Conservation (phyloP, 257 asterid species). For the Penstemon newberryi region DNA sequence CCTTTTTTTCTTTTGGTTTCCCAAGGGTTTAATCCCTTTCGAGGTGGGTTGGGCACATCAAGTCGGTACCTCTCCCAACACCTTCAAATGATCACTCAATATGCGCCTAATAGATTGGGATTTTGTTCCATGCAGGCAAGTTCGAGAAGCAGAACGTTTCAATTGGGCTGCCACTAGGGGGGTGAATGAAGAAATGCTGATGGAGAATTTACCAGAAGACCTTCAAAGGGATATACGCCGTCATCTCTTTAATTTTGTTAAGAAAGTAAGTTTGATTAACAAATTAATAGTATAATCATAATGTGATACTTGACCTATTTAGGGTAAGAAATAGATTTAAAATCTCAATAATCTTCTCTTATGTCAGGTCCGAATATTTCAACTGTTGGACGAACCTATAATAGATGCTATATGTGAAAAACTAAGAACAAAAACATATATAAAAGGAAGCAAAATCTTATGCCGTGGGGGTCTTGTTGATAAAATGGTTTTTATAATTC, state of each 20-base stretch:
- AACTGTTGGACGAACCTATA: constrained; percentile 69
- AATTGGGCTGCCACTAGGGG: constrained; percentile 93
- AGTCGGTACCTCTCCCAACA: too few relatives aligned
- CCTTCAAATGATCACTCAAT: too few relatives aligned
- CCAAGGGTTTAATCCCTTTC: too few relatives aligned
- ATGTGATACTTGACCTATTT: too few relatives aligned
- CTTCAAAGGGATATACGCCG: constrained; percentile 53
- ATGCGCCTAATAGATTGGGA: not conserved
- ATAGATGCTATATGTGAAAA: constrained; percentile 80
- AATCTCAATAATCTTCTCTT: too few relatives aligned
- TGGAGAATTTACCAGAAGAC: constrained; percentile 93
- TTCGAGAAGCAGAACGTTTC: constrained; percentile 73
- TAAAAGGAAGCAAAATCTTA: constrained; percentile 65
- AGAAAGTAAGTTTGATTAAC: constrained; percentile 50
- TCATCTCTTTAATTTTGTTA: constrained; percentile 43
- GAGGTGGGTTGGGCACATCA: too few relatives aligned
- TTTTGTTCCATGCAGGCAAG: constrained; percentile 49
- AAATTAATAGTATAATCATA: too few relatives aligned
- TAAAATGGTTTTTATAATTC: constrained; percentile 84
- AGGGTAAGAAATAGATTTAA: too few relatives aligned
- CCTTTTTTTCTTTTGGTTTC: too few relatives aligned
- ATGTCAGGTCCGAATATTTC: not conserved
- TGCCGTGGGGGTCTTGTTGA: constrained; percentile 66
- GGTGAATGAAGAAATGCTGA: constrained; percentile 71
- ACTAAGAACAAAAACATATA: constrained; percentile 70